Base-by-base conservation (phyloP, 768 basidiomycete genomes). In the Chiua virens region DNA sequence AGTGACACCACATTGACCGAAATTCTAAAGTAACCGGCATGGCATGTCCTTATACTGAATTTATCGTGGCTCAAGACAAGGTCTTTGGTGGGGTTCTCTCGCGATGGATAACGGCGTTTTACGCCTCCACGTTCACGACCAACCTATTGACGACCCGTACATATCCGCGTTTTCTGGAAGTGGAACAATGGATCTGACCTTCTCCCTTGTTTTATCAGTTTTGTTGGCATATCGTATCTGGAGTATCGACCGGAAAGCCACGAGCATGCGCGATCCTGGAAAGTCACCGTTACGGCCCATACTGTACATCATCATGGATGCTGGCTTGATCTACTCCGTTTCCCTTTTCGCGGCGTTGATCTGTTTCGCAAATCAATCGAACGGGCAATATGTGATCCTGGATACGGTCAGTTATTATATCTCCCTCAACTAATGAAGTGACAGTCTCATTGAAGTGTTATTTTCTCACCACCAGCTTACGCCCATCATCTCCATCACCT, bases 291-390 rank as follows among this genome's bases (percentile, higher is more conserved):
- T 48, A 2, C 32, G 42, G 22, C 46, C 46, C n/a, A 38, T 43
- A 15, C 46, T 73, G 17, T 50, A 60, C n/a, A 58, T 68, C 30
- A 56, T 71, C 40, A 57, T 72, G 37, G 71, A 73, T 56, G 64
- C 69, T 28, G 72, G 70, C 17, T 59, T 63, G 4, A 55, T 73
- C 14, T 73, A 73, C 54, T 71, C 71, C 1, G 7, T 66, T 37
- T 63, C 70, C 5, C 62, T 71, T 55, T 51, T 68, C 34, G 63
- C 65, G 15, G 66, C 67, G 3, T 53, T 72, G 23, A 57, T 68
- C 18, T 56, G 59, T 22, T 70, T 70, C 51, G 51, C 56, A 7
- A 40, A 57, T 8, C 51, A 64, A 17, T 62, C 61, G 7, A 66
- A 67, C 32, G 67, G 63, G 1, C 63, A 67, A 30, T 71, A 67